Evolutionary conservation across 2,329 filamentous ascomycete genomes (phyloP).

Genomic region (Ilyonectria mors-panacis): DNA sequence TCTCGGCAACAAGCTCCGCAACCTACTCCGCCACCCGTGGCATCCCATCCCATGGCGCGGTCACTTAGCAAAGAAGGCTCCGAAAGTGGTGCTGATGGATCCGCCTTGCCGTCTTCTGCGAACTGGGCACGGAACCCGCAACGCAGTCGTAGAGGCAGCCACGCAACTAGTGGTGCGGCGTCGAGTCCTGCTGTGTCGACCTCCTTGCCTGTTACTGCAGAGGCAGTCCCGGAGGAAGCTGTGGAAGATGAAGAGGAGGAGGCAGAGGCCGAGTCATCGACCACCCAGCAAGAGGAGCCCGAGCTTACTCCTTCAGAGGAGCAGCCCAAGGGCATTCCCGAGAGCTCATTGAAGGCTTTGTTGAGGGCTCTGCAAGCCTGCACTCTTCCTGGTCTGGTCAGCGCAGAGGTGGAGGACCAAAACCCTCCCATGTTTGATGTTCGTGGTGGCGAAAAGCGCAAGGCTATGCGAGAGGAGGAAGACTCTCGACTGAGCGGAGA

Average conservation of each 20-base stretch:
- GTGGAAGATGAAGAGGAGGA: slow-evolving; percentile 53
- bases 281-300: slow-evolving; percentile 33
- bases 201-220: slow-evolving; percentile 68
- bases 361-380: slow-evolving; percentile 57
- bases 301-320: slow-evolving; percentile 21
- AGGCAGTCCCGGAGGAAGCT: slow-evolving; percentile 62
- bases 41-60: slow-evolving; percentile 77
- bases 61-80: slow-evolving; percentile 85
- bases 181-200: slow-evolving; percentile 84
- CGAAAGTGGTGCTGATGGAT: slow-evolving; percentile 80
- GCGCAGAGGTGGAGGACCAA: slow-evolving; percentile 41
- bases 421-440: slow-evolving; percentile 85
- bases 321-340: slow-evolving; percentile 29
- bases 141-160: slow-evolving; percentile 80
- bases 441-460: slow-evolving; percentile 85
- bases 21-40: slow-evolving; percentile 54
- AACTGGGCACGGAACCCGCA: slow-evolving; percentile 87
- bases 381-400: slow-evolving; percentile 47
- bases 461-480: slow-evolving; percentile 82
- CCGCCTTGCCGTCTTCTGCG: slow-evolving; percentile 92
- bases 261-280: slow-evolving; percentile 44
- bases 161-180: slow-evolving; percentile 84
- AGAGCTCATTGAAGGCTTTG: slow-evolving; percentile 53
- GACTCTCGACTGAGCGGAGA: slow-evolving; percentile 65
- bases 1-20: slow-evolving; percentile 65